Base-by-base conservation (phyloP, 2,329 filamentous ascomycete genomes). In the Aspergillus chevalieri region DNA sequence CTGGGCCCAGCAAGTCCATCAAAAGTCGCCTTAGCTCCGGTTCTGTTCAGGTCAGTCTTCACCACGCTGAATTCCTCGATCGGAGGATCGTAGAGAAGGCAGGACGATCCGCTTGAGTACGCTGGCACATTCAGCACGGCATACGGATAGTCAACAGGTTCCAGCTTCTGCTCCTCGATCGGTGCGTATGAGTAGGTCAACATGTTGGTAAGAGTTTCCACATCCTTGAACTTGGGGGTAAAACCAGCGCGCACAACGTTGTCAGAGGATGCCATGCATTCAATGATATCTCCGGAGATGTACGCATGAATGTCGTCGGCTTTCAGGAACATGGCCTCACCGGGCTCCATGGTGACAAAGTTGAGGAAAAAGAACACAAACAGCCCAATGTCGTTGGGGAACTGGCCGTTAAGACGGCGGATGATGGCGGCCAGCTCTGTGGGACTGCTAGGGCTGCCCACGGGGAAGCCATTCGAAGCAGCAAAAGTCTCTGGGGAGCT, bases 181-280 rank as follows among this genome's bases (percentile, higher is more conserved):
- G 93, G 92, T 0, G 93, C 91, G 63, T 94, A 96, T 60, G 85
- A 88, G 76, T 98, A 98, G 0, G 93, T 98, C 57, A 98, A 75
- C 85, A 95, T 95, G 53, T 83, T 79, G 30, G 92, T 89, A 9
- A 98, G 78, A 0, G 90, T 97, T 47, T 84, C 74, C 19, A 97
- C 89, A 60, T 98, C 93, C 74, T 97, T 96, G 80, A 95, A 98
- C 69, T 98, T 98, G 49, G 93, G 93, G 0, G 93, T 98, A 71
- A 98, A 93, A 41, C 93, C 93, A 0, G 93, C 93, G 49, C 93
- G 89, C 46, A 98, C 91, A 33, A 98, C 93, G 58, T 98, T 98
- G 78, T 98, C 93, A n/a, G 89, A 95, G 7, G 89, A 86, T 0
- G 93, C 93, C 93, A 98, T 98, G 77, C 93, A 98, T 73, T 98